Evolutionary conservation across 2,329 filamentous ascomycete species (phyloP).

Genomic region (Fusarium floridanum): DNA sequence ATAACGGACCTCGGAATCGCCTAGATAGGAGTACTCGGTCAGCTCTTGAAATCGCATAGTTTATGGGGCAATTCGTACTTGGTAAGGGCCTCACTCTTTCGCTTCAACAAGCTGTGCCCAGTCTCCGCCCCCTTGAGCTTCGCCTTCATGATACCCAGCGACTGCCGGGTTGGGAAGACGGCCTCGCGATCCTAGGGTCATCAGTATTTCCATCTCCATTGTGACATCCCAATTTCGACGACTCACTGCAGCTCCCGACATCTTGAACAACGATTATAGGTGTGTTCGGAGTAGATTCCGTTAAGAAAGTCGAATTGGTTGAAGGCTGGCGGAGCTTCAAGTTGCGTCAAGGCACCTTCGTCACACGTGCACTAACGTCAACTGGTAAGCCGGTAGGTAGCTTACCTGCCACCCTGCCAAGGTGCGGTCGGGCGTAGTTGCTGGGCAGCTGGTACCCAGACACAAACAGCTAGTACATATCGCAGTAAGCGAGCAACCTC

Average conservation of each 20-base stretch:
- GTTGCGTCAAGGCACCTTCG: constrained; percentile 29
- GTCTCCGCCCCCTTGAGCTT: constrained; percentile 96
- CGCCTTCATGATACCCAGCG: constrained; percentile 94
- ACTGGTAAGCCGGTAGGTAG: constrained; percentile 10
- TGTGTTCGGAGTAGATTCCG: constrained; percentile 4
- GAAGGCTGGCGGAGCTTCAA: constrained; percentile 23
- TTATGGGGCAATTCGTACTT: constrained; percentile 71
- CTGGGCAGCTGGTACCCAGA: constrained; percentile 28
- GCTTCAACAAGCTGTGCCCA: constrained; percentile 94
- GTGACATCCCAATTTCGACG: neutral
- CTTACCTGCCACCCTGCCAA: neutral
- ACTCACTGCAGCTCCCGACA: constrained; percentile 52
- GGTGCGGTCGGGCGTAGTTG: constrained; percentile 9
- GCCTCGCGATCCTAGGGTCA: constrained; percentile 83
- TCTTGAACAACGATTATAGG: constrained; percentile 34
- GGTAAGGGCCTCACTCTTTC: constrained; percentile 97
- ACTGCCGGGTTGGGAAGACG: constrained; percentile 98
- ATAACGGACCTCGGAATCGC: constrained; percentile 81
- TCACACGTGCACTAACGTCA: constrained; percentile 31
- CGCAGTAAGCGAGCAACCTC: neutral
- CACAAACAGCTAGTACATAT: constrained; percentile 23
- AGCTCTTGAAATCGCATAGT: neutral
- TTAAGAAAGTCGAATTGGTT: constrained; percentile 6
- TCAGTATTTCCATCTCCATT: constrained; percentile 25
- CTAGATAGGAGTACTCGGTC: constrained; percentile 59